These are phyloP conservation scores for Grigorovia jiainica DNA, from an alignment of 805 yeast genomes.

Conservation along the genomic window DNA sequence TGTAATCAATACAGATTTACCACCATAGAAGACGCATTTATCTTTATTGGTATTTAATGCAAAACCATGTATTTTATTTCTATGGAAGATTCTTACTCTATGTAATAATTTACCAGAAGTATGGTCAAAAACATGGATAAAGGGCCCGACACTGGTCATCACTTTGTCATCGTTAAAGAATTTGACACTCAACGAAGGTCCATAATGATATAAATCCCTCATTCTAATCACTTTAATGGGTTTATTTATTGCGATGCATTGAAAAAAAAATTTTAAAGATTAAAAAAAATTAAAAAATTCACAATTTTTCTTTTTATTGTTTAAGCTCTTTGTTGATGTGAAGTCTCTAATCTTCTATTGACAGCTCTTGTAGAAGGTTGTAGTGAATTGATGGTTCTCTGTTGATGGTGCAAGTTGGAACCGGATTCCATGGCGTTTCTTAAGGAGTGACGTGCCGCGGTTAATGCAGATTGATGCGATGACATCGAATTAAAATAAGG, in stretches of 20 bases:
- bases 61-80: conserved; percentile 80
- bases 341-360: conserved; percentile 27
- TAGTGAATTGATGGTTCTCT: conserved; percentile 20
- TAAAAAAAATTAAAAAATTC: not conserved
- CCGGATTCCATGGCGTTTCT: conserved; percentile 9
- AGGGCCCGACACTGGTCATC: conserved; percentile 66
- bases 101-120: conserved; percentile 30
- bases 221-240: conserved; percentile 4
- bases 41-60: conserved; percentile 29
- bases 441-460: conserved; percentile 11
- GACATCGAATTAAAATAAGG: not conserved
- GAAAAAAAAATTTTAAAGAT: not conserved
- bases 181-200: conserved; percentile 63
- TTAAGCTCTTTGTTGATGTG: conserved; percentile 9
- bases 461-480: conserved; percentile 4
- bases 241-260: conserved; percentile 1
- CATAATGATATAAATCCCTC: conserved; percentile 31
- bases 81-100: conserved; percentile 42
- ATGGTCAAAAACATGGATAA: conserved; percentile 45
- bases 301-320: not conserved
- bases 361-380: conserved; percentile 37
- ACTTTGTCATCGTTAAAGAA: conserved; percentile 29
- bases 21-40: conserved; percentile 50
- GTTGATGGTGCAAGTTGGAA: conserved; percentile 18
- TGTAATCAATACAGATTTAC: conserved; percentile 50